Conservation (phyloP, 768 basidiomycete species). For the Termitomyces sp. region DNA sequence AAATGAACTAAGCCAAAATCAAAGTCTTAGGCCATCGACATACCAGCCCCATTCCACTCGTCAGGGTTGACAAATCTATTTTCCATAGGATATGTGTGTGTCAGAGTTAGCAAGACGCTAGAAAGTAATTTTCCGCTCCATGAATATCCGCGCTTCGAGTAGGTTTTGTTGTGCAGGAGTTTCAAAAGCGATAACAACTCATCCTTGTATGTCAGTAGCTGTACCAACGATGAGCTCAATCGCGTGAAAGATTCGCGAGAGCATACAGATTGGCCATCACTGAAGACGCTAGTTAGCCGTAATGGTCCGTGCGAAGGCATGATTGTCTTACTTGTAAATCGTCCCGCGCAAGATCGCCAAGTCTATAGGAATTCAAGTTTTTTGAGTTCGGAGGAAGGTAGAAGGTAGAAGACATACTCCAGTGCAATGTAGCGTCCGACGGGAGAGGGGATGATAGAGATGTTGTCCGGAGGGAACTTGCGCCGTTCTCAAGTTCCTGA, state of each 20-base stretch:
- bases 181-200: conserved; percentile 56
- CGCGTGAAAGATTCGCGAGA: not conserved
- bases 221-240: conserved; percentile 3
- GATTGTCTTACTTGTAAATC: conserved; percentile 61
- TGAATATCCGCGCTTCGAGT: conserved; percentile 77
- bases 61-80: conserved; percentile 76
- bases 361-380: conserved; percentile 34
- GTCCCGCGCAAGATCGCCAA: conserved; percentile 72
- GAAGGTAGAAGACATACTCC: conserved; percentile 48
- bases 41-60: conserved; percentile 72
- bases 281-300: conserved; percentile 13
- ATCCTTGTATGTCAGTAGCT: conserved; percentile 63
- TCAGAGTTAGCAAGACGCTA: conserved; percentile 65
- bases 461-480: conserved; percentile 68
- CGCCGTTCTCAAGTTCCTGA: conserved; percentile 78
- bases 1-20: conserved; percentile 1
- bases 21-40: not conserved
- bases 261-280: conserved; percentile 59
- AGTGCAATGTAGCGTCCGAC: conserved; percentile 82
- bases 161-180: conserved; percentile 62
- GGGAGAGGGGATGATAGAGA: conserved; percentile 62
- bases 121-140: conserved; percentile 77
- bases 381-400: not conserved
- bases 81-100: conserved; percentile 77
- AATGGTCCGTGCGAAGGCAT: not conserved